phyloP scores from a whole-genome alignment of 805 yeast genomes.

The Metschnikowia proteae region DNA sequence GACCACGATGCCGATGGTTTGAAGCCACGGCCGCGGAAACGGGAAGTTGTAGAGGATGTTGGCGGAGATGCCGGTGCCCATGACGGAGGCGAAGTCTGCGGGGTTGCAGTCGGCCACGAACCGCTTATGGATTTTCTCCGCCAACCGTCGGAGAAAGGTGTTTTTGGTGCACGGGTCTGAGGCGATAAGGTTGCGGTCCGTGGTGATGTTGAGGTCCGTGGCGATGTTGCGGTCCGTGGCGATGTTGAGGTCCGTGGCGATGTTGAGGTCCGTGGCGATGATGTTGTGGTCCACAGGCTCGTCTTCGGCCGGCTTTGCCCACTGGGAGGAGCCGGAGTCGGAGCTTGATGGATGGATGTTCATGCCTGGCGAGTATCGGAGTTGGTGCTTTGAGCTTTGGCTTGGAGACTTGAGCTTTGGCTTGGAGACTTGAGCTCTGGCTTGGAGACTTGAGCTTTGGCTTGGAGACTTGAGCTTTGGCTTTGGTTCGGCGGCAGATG shows the following conservation, averaged over 20 bases:
- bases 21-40: slow-evolving; percentile 56
- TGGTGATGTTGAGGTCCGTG: too few species aligned
- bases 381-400: background rate
- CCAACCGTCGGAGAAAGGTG: background rate
- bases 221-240: too few species aligned
- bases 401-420: background rate
- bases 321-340: background rate
- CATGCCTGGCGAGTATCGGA: background rate
- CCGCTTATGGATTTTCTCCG: slow-evolving; percentile 5
- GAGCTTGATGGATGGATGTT: background rate
- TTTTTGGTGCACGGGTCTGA: background rate
- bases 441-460: background rate
- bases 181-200: too few species aligned
- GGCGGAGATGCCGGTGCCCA: slow-evolving; percentile 82
- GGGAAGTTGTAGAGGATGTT: slow-evolving; percentile 63
- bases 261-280: too few species aligned
- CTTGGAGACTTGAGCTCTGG: background rate
- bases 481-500: too few species aligned
- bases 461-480: too few species aligned
- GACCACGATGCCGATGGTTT: slow-evolving; percentile 54
- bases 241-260: too few species aligned
- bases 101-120: slow-evolving; percentile 38
- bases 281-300: background rate
- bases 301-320: background rate
- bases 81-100: slow-evolving; percentile 65